Percentiles rank a stretch among this genome's conserved stretches.
Evolutionary conservation across 139 green algal genomes (phyloP).

Genomic region (Chlamydomonas sphaeroides): DNA sequence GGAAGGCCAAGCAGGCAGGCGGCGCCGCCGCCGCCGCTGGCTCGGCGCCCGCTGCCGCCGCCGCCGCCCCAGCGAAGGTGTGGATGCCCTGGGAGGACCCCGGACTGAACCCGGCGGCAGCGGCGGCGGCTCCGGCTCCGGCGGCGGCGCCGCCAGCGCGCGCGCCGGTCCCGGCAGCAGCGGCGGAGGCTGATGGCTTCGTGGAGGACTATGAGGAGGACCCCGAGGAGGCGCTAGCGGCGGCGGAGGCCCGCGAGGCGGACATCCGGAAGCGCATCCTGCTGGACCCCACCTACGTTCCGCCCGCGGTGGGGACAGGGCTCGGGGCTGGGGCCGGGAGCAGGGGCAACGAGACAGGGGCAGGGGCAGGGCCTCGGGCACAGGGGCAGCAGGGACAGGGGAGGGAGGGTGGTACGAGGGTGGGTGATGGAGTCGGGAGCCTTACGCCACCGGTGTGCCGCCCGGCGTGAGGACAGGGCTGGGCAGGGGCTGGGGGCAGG

Average conservation of each 20-base stretch:
- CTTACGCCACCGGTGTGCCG: too few species aligned
- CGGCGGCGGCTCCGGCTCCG: conserved; percentile 5
- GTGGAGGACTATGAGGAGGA: conserved; percentile 74
- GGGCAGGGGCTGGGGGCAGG: too few species aligned
- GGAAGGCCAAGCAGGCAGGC: conserved; percentile 39
- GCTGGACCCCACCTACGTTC: conserved; percentile 25
- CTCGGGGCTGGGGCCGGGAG: too few species aligned
- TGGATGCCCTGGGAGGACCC: conserved; percentile 72
- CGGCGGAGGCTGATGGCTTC: not conserved
- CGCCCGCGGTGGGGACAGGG: conserved; percentile 1
- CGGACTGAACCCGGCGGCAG: not conserved
- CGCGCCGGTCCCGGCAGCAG: not conserved
- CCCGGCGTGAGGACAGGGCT: too few species aligned
- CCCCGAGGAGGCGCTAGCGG: conserved; percentile 82
- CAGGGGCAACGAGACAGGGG: too few species aligned
- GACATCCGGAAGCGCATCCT: not conserved
- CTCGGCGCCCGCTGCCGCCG: not conserved
- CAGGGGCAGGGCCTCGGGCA: too few species aligned
- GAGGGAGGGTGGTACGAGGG: too few species aligned
- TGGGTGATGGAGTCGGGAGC: too few species aligned
- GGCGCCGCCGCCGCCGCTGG: not conserved
- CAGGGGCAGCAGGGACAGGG: too few species aligned
- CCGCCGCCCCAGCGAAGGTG: not conserved
- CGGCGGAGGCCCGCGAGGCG: conserved; percentile 58
- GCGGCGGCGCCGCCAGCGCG: not conserved